Evolutionary conservation across 2,329 filamentous ascomycete species (phyloP).

Genomic region (Penicillium sp.): DNA sequence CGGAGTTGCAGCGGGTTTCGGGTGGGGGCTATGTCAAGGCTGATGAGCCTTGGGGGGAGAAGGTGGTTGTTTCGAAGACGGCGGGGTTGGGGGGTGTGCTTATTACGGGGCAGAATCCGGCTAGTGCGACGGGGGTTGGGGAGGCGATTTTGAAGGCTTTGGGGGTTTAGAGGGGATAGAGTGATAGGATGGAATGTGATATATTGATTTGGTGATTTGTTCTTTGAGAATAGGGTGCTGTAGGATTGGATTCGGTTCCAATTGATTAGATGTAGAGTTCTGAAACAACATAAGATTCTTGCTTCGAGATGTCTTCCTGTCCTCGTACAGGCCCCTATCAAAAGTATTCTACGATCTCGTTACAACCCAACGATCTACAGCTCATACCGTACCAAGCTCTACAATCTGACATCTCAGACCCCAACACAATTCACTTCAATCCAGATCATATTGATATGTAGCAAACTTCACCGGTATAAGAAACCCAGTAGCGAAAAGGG

Average conservation of each 20-base stretch:
- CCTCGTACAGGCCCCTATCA: background rate
- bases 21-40: slow-evolving; percentile 56
- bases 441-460: slow-evolving; percentile 28
- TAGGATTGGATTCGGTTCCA: no score
- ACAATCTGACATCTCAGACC: background rate
- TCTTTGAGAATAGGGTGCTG: no score
- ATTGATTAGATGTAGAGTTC: no score
- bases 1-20: slow-evolving; percentile 48
- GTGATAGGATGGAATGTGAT: no score
- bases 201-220: no score
- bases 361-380: background rate
- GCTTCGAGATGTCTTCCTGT: no score
- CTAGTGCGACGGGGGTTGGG: slow-evolving; percentile 51
- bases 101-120: slow-evolving; percentile 59
- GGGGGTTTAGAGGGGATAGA: slow-evolving; percentile 23
- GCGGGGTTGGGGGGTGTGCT: slow-evolving; percentile 40
- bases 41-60: slow-evolving; percentile 51
- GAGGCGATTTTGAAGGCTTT: slow-evolving; percentile 51
- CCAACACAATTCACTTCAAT: background rate
- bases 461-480: slow-evolving; percentile 26
- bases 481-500: slow-evolving; percentile 37
- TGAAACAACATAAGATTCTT: no score
- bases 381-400: background rate
- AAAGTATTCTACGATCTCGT: background rate
- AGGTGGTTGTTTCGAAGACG: slow-evolving; percentile 49